Percentiles rank a stretch among this genome's conserved stretches.
These are phyloP conservation scores for Calonectria leucothoes DNA, from an alignment of 2,329 filamentous ascomycete genomes.

Conservation along the genomic window DNA sequence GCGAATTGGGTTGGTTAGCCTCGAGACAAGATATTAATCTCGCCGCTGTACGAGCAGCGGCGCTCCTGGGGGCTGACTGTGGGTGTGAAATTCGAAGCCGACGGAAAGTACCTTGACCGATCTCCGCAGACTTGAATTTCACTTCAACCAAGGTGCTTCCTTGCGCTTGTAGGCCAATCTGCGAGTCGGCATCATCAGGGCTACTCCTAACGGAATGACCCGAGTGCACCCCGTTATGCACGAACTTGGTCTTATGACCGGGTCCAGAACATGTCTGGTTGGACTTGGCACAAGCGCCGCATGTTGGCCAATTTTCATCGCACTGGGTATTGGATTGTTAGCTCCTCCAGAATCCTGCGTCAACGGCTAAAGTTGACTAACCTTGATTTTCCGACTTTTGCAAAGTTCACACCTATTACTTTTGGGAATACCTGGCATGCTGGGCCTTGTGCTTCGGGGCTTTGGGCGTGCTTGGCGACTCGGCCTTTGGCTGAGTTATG, in stretches of 20 bases:
- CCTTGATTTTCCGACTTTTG: not conserved
- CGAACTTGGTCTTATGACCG: not conserved
- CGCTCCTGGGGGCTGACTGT: not conserved
- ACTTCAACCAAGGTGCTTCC: not conserved
- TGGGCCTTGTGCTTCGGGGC: not conserved
- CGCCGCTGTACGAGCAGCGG: not conserved
- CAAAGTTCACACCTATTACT: not conserved
- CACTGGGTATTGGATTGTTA: not conserved
- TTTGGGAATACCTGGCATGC: not conserved
- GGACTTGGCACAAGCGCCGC: not conserved
- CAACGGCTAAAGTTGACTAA: not conserved
- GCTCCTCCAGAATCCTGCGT: not conserved
- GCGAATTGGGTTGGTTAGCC: not conserved
- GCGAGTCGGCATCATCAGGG: not conserved
- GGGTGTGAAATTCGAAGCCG: not conserved
- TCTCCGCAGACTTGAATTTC: not conserved
- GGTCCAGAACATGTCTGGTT: not conserved
- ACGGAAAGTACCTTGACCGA: not conserved
- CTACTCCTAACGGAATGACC: not conserved
- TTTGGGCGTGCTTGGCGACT: not conserved
- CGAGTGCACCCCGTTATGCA: not conserved
- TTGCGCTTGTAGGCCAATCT: not conserved
- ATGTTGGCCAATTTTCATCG: conserved; percentile 5
- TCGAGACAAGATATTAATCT: not conserved
- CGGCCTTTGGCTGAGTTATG: not conserved